Percentiles rank a stretch among this genome's conserved stretches.
phyloP scores from a whole-genome alignment of 2,329 filamentous ascomycete genomes.

The Leptographium galeiforme region DNA sequence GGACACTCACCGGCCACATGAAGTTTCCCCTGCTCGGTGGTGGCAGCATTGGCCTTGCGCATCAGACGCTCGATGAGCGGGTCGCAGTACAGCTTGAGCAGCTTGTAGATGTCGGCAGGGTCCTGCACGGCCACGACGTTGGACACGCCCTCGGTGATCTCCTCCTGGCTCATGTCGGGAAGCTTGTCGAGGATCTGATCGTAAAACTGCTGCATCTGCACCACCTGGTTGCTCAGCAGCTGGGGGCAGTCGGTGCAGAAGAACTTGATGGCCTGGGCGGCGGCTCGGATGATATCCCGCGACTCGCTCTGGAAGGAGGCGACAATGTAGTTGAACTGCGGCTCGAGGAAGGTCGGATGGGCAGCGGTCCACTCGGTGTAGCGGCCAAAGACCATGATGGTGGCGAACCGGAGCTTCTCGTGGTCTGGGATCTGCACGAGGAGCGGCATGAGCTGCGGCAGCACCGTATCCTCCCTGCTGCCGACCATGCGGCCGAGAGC shows the following conservation, averaged over 20 bases:
- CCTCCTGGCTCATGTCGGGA: slow-evolving; percentile 77
- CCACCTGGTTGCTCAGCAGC: slow-evolving; percentile 68
- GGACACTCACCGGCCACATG: slow-evolving; percentile 61
- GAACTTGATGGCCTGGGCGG: slow-evolving; percentile 90
- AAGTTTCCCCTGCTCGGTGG: slow-evolving; percentile 69
- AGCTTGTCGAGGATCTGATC: slow-evolving; percentile 77
- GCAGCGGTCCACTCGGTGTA: slow-evolving; percentile 97
- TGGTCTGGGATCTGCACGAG: slow-evolving; percentile 90
- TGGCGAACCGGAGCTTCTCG: slow-evolving; percentile 95
- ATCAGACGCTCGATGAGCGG: slow-evolving; percentile 78
- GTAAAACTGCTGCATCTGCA: slow-evolving; percentile 85
- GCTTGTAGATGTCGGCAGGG: slow-evolving; percentile 62
- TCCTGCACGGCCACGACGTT: slow-evolving; percentile 83
- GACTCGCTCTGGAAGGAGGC: slow-evolving; percentile 81
- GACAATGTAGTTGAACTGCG: slow-evolving; percentile 92
- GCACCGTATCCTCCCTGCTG: slow-evolving; percentile 70
- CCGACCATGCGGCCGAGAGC: slow-evolving; percentile 96
- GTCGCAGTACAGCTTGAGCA: slow-evolving; percentile 86
- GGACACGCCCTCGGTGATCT: slow-evolving; percentile 90
- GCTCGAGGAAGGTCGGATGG: slow-evolving; percentile 81
- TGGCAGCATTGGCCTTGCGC: slow-evolving; percentile 72
- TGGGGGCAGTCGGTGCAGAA: slow-evolving; percentile 92
- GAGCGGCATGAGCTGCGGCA: slow-evolving; percentile 84
- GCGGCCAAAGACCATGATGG: slow-evolving; percentile 90
- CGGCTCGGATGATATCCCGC: slow-evolving; percentile 79